Percentiles rank a stretch among this genome's conserved stretches.
phyloP scores from a whole-genome alignment of 2,329 filamentous ascomycete species.

The Ustulina deusta region DNA sequence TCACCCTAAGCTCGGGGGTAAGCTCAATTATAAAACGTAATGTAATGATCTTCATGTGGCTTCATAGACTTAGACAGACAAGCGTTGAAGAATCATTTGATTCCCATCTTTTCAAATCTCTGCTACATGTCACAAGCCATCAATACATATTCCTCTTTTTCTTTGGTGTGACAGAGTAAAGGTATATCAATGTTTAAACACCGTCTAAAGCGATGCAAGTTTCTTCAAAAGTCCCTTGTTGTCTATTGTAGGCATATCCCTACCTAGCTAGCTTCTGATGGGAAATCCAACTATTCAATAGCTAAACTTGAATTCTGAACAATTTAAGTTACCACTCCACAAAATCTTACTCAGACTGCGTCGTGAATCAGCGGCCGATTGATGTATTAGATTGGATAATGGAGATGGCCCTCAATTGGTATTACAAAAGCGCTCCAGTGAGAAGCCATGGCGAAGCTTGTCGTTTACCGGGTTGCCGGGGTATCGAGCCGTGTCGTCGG shows the following conservation, averaged over 20 bases:
- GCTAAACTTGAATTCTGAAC: too few relatives aligned
- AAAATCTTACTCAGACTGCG: too few relatives aligned
- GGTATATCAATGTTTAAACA: too few relatives aligned
- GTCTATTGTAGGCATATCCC: not conserved
- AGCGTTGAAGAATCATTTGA: not conserved
- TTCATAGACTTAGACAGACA: not conserved
- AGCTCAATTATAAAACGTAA: not conserved
- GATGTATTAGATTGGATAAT: not conserved
- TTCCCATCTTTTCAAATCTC: not conserved
- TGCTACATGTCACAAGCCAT: not conserved
- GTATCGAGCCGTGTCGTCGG: conserved; percentile 27
- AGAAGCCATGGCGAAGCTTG: conserved; percentile 20
- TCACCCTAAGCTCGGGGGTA: conserved; percentile 51
- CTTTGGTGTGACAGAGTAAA: too few relatives aligned
- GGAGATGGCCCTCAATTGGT: not conserved
- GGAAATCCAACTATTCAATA: too few relatives aligned
- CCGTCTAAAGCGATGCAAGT: not conserved
- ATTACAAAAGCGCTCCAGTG: conserved; percentile 33
- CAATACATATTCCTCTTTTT: too few relatives aligned
- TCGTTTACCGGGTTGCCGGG: conserved; percentile 16
- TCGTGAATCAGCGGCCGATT: not conserved
- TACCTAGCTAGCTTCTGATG: not conserved
- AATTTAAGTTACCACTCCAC: too few relatives aligned
- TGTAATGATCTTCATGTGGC: not conserved
- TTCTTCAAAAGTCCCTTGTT: not conserved